Evolutionary conservation across 768 basidiomycete genomes (phyloP), one percentile per base, ranked within the genome.

Genomic region (Sporobolomyces pararoseus): DNA sequence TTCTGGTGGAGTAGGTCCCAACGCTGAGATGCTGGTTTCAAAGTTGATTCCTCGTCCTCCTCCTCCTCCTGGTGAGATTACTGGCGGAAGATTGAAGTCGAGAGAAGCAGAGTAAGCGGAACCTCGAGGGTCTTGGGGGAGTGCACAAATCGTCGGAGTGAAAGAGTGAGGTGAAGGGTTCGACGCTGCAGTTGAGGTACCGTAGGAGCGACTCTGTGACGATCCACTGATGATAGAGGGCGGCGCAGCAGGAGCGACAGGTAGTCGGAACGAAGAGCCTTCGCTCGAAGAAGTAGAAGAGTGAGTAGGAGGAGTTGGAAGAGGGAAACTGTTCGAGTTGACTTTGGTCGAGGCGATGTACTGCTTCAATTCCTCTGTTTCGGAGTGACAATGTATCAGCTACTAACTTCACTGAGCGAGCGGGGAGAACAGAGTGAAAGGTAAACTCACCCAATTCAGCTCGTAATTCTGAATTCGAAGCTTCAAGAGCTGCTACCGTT

Each of bases 401-500:
- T n/a, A n/a, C n/a, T n/a, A n/a, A n/a, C n/a, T n/a, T n/a, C n/a
- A n/a, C n/a, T n/a, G n/a, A n/a, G n/a, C n/a, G n/a, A n/a, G n/a
- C n/a, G n/a, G n/a, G n/a, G n/a, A 27, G 25, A 17, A 42, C 37
- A 58, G 55, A n/a, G 7, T 3, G 4, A n/a, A 32, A 9, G 39
- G 39, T 42, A 32, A 29, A 32, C 68, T 16, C 14, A 70, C 68
- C 63, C n/a, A 70, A 14, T 46, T 65, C 58, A 3, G 39, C 44
- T 34, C 25, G 59, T 5, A 61, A 29, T 5, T 44, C 59, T 27
- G 4, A 16, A 34, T 61, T 61, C 9, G 59, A 35, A 25, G 62
- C 64, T 23, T 71, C 70, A 37, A 71, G 60, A 17, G 59, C 65
- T 0, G 70, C 65, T 12, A 71, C 52, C 46, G 46, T 42, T 0